Base-by-base conservation (phyloP, 768 basidiomycete species). In the Xerocomellus intermedius region DNA sequence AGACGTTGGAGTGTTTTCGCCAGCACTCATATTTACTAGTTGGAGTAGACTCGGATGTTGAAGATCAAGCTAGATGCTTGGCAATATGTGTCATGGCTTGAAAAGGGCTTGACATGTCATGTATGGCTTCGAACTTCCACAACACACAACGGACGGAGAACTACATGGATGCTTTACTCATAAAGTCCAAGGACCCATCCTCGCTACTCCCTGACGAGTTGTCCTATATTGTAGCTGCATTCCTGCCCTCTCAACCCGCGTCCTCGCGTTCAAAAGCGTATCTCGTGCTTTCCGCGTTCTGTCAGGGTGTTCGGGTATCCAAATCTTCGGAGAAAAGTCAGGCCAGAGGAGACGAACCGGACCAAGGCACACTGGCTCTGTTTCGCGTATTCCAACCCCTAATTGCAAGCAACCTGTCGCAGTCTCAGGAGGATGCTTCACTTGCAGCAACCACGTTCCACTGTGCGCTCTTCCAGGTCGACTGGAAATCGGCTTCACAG, bases 401-500 rank as follows among this genome's bases (percentile, higher is more conserved):
- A 0, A 67, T 89, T 33, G 60, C 79, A 8, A 69, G 75, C 13
- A 74, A 75, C 41, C 74, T 93, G 10, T 73, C 79, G 33, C 84
- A 85, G 42, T 78, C 81, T 3, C 75, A 81, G 19, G 84, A 89
- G 67, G 74, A 77, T 35, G 60, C 26, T 8, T 69, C 84, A 26
- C 71, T 86, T 17, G 70, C 75, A 14, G 85, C 83, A 12, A 70
- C 88, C 37, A 79, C 83, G 1, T 86, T 92, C 67, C 76, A 94
- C 46, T 75, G 80, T n/a, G 90, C 89, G 1, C 74, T 95, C 19
- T 91, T 93, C 64, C 90, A 93, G 66, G 83, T 93, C n/a, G 90
- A 92, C 60, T 80, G 84, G 71, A 73, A 79, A 48, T 74, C 83
- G 2, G 92, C 89, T 10, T 75, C 84, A 10, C 61, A 76, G 22